Percentiles rank a stretch among this genome's conserved stretches.
phyloP scores from a whole-genome alignment of 371 early-diverging fungal species.

The Mortierella sp. region DNA sequence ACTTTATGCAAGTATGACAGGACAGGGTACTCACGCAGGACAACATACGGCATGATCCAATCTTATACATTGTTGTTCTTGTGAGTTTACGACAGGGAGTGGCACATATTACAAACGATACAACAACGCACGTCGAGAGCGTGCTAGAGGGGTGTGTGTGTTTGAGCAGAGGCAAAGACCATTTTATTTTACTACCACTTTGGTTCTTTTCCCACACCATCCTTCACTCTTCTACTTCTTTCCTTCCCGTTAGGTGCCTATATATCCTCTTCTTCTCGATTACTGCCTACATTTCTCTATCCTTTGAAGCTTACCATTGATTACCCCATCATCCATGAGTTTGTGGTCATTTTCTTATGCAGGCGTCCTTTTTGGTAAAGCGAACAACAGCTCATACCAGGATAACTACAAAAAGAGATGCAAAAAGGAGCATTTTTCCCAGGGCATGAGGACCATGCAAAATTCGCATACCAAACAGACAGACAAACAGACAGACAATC shows the following conservation, averaged over 20 bases:
- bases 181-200: no score
- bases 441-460: constrained; percentile 2
- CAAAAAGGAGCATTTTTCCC: not conserved
- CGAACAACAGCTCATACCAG: not conserved
- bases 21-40: not conserved
- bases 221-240: not conserved
- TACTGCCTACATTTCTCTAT: not conserved
- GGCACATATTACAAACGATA: not conserved
- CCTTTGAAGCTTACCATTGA: not conserved
- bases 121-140: no score
- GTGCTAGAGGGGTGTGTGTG: no score
- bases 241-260: not conserved
- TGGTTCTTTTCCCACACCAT: not conserved
- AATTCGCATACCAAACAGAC: not conserved
- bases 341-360: no score
- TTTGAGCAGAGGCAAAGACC: no score
- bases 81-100: not conserved
- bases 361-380: not conserved
- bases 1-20: not conserved
- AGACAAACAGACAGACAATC: no score
- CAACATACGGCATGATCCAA: not conserved
- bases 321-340: not conserved
- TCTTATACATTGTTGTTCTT: not conserved
- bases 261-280: not conserved
- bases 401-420: not conserved